Conservation (phyloP, 2,329 filamentous ascomycete species). For the Colletotrichum sansevieriae region DNA sequence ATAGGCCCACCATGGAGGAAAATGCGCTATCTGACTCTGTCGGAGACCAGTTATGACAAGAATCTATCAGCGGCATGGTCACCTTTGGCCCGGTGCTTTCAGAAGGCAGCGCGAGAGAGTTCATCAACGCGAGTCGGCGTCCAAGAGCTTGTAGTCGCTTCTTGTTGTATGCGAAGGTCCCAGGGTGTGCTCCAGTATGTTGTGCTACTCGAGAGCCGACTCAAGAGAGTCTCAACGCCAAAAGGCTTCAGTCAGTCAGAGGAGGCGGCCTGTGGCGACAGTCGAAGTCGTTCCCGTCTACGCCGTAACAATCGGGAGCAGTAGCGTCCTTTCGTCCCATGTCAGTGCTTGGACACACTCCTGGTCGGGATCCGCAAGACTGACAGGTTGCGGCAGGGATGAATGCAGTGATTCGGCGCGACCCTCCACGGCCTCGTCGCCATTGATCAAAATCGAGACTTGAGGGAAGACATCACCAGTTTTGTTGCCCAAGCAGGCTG, state of each 20-base stretch:
- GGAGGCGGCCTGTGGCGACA: background rate
- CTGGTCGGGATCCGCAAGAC: slow-evolving; percentile 33
- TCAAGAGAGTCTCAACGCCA: too few species aligned
- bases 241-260: background rate
- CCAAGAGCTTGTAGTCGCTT: too few species aligned
- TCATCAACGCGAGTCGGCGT: too few species aligned
- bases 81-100: too few species aligned
- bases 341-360: slow-evolving; percentile 36
- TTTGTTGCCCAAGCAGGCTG: slow-evolving; percentile 3
- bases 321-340: slow-evolving; percentile 35
- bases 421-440: slow-evolving; percentile 1
- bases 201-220: too few species aligned
- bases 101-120: too few species aligned
- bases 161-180: too few species aligned
- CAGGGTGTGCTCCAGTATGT: too few species aligned
- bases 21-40: background rate
- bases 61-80: background rate
- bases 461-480: slow-evolving; percentile 2
- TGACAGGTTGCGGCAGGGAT: slow-evolving; percentile 32
- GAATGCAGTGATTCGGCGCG: slow-evolving; percentile 28
- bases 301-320: slow-evolving; percentile 8
- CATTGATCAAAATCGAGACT: slow-evolving; percentile 3
- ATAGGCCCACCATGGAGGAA: slow-evolving; percentile 11
- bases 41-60: background rate
- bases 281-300: background rate